Conservation (phyloP, 192 early-diverging fungal species). For the Thoreauomyces humboldtii region DNA sequence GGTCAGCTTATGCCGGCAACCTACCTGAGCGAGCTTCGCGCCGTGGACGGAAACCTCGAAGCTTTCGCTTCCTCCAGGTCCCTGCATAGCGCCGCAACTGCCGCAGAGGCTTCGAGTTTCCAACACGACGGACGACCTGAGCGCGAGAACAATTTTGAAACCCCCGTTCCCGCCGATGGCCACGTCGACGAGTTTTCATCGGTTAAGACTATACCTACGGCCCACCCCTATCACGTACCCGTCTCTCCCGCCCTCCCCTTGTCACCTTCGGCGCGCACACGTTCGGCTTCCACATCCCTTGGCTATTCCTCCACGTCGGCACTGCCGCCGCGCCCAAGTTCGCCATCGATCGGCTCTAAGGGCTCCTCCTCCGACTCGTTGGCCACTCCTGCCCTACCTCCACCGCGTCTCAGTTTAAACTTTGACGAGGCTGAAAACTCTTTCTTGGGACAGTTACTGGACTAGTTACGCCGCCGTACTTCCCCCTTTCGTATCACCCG, state of each 20-base stretch:
- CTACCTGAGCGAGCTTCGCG: constrained; percentile 2
- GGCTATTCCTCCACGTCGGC: background rate
- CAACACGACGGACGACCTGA: background rate
- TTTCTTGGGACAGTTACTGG: constrained; percentile 14
- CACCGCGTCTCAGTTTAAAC: constrained; percentile 27
- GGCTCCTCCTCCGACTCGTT: background rate
- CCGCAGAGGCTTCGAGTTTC: background rate
- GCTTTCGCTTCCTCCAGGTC: background rate
- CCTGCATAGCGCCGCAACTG: background rate
- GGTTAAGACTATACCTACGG: too few relatives aligned
- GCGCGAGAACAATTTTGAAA: background rate
- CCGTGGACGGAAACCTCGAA: background rate
- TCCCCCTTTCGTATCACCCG: too few relatives aligned
- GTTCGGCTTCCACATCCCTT: background rate
- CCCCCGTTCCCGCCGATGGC: background rate
- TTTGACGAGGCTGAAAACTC: constrained; percentile 17
- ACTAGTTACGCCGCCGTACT: too few relatives aligned
- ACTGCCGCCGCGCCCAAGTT: background rate
- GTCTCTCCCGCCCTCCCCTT: background rate
- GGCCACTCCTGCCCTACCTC: background rate
- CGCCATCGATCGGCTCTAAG: background rate
- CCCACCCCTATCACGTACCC: background rate
- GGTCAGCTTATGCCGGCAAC: constrained; percentile 5
- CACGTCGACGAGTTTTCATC: too few relatives aligned
- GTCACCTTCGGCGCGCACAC: background rate